Conservation (phyloP, 1,284 basidiomycete species). For the Malassezia obtusa region DNA sequence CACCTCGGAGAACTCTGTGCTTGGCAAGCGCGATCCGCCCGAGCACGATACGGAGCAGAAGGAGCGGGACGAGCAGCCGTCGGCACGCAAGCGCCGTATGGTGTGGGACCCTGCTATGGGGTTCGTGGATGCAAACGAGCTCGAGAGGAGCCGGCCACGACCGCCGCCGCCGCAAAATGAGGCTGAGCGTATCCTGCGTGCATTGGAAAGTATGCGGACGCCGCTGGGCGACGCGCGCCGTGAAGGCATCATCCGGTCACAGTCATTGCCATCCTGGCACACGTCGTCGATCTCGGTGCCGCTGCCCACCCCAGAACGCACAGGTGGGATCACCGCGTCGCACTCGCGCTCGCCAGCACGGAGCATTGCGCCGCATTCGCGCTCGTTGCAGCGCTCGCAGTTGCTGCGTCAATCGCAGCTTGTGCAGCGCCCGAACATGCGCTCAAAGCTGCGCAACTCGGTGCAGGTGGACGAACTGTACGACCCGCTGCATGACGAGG, state of each 20-base stretch:
- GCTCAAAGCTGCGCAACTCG: conserved; percentile 16
- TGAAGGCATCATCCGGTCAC: conserved; percentile 13
- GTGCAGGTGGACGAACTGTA: neutral
- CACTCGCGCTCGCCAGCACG: neutral
- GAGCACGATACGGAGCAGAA: neutral
- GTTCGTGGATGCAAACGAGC: conserved; percentile 38
- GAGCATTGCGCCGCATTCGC: conserved; percentile 32
- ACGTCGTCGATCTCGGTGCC: conserved; percentile 15
- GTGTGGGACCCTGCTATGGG: conserved; percentile 41
- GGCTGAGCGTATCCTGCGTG: conserved; percentile 49
- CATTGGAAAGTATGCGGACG: conserved; percentile 47
- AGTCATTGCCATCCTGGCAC: conserved; percentile 16
- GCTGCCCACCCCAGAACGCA: conserved; percentile 8
- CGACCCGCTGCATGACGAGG: conserved; percentile 1
- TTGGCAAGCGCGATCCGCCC: conserved; percentile 12
- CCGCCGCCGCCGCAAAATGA: conserved; percentile 48
- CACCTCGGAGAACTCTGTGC: conserved; percentile 5
- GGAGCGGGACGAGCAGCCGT: neutral
- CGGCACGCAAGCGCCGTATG: conserved; percentile 33
- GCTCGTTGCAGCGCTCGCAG: conserved; percentile 12
- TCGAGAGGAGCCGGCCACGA: conserved; percentile 28
- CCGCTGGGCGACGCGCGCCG: conserved; percentile 34
- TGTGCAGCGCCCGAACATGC: conserved; percentile 3
- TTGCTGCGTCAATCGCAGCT: conserved; percentile 8
- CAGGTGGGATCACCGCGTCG: neutral